Base-by-base conservation (phyloP, 192 early-diverging fungal genomes). In the Kickxella alabastrina region DNA sequence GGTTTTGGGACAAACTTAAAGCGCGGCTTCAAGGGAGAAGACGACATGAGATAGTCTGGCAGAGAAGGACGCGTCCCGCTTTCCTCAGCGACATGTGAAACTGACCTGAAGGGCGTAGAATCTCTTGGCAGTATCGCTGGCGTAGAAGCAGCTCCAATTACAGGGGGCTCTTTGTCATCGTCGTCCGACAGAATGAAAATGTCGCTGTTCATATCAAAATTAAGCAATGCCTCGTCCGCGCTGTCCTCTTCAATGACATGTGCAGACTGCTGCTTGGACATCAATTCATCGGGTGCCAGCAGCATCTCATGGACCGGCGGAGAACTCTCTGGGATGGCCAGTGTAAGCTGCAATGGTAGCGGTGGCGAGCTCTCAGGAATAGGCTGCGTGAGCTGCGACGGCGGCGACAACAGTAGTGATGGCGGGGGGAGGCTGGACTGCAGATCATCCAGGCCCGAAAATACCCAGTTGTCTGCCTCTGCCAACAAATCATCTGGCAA, bases 151-250 rank as follows among this genome's bases (percentile, higher is more conserved):
- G 39, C 23, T 41, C 23, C 39, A 6, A 6, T 21, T 22, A 41
- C 18, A 4, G 18, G 7, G 7, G 5, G 18, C 4, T 18, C 24
- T 27, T 50, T 28, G 29, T 4, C 43, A 3, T 59, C 70, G 18
- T 59, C 47, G 34, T 66, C 59, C 8, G 59, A 65, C 14, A 74
- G 14, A 18, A 62, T 28, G n/a, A 66, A 27, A 31, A 74, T 51
- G 14, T 74, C 35, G 21, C 44, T 31, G 40, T 45, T 38, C 15
- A 74, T 43, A 31, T 74, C 55, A 53, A 74, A 59, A 2, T 27
- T 43, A 0, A 66, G 41, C 21, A 59, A 26, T 4, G 52, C 53
- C 6, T 17, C 22, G 25, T 57, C 54, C 10, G 45, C 18, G 19
- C 12, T 49, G 43, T 50, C 54, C 9, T 64, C 70, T 12, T 60